Conservation (phyloP, 2,329 filamentous ascomycete species). For the Dryadomyces quercus-mongolicae region DNA sequence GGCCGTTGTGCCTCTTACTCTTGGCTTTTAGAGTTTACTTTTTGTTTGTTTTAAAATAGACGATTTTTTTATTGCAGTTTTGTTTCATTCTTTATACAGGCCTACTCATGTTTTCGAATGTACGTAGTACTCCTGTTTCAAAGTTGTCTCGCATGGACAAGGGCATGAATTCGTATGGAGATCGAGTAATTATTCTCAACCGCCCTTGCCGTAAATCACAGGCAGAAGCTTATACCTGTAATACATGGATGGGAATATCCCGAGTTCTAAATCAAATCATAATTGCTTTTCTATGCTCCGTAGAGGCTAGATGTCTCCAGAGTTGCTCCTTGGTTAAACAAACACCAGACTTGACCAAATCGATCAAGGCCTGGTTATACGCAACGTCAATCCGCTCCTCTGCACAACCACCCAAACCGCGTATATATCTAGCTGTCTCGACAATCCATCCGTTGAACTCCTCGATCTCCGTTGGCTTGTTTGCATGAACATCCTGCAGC, state of each 20-base stretch:
- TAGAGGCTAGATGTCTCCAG: neutral
- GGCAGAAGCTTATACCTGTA: neutral
- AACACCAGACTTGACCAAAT: constrained; percentile 11
- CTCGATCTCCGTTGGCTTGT: constrained; percentile 40
- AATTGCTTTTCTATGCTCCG: too few relatives aligned
- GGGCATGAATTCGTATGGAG: too few relatives aligned
- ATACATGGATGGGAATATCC: neutral
- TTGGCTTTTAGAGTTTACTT: neutral
- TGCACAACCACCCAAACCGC: neutral
- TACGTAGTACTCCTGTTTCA: neutral
- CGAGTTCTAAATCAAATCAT: neutral
- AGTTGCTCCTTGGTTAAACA: neutral
- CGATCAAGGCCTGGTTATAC: constrained; percentile 12
- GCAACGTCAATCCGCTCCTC: constrained; percentile 8
- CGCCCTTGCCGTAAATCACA: too few relatives aligned
- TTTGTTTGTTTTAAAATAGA: neutral
- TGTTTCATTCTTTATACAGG: neutral
- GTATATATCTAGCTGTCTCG: constrained; percentile 15
- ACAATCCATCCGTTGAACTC: constrained; percentile 41
- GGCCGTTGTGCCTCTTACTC: neutral
- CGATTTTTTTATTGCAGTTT: neutral
- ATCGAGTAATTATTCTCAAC: too few relatives aligned
- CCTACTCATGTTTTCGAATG: neutral
- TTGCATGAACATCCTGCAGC: constrained; percentile 44
- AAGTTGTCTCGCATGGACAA: neutral